Evolutionary conservation across 2,329 filamentous ascomycete genomes (phyloP).

Genomic region (Clonostachys byssicola): DNA sequence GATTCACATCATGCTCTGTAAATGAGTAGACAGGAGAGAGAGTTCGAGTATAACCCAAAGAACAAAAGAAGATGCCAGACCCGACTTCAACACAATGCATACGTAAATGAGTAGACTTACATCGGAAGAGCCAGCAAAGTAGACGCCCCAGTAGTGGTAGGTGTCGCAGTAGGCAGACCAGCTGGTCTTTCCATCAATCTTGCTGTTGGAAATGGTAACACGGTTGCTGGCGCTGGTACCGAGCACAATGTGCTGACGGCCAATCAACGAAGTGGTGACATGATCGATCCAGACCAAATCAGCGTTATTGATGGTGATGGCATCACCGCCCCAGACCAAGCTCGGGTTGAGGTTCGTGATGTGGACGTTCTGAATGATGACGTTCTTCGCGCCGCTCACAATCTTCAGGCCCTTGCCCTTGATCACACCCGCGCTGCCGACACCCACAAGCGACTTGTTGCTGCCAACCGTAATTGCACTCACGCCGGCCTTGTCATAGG

Average conservation of each 20-base stretch:
- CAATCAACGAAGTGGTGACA: slow-evolving; percentile 34
- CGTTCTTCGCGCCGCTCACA: slow-evolving; percentile 39
- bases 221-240: slow-evolving; percentile 38
- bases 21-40: no score
- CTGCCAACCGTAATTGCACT: slow-evolving; percentile 42
- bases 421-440: slow-evolving; percentile 48
- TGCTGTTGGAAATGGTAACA: slow-evolving; percentile 56
- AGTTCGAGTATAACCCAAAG: no score
- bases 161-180: slow-evolving; percentile 20
- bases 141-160: slow-evolving; percentile 24
- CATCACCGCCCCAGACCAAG: slow-evolving; percentile 58
- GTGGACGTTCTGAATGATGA: slow-evolving; percentile 58
- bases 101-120: slow-evolving; percentile 18
- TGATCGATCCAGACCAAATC: slow-evolving; percentile 48
- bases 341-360: slow-evolving; percentile 51
- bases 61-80: no score
- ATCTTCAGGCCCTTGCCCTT: slow-evolving; percentile 53
- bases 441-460: slow-evolving; percentile 53
- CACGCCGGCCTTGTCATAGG: slow-evolving; percentile 23
- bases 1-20: slow-evolving; percentile 12
- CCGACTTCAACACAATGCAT: no score
- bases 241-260: slow-evolving; percentile 1
- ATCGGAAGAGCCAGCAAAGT: slow-evolving; percentile 19
- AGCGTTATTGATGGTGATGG: slow-evolving; percentile 44
- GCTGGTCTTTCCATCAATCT: slow-evolving; percentile 49